Evolutionary conservation across 352 stramenopile genomes (phyloP), one percentile per base, ranked within the genome.

Genomic region (Globisporangium emineosum): DNA sequence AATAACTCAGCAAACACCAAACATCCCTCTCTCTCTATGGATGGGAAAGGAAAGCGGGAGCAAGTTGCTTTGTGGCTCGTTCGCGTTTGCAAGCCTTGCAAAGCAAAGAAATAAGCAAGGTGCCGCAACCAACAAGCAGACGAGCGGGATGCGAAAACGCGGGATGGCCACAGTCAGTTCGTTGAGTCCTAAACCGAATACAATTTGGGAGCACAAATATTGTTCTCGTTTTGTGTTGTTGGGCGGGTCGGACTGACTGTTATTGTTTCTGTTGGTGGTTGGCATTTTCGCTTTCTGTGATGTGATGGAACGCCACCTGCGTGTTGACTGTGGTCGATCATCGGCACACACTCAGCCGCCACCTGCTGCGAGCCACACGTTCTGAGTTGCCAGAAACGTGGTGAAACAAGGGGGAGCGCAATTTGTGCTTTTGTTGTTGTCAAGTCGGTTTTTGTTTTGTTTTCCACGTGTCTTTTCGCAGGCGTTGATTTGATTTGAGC

Each of bases 301-400:
- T 58, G 19, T n/a, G n/a, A 23, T 50, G 5, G 23, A 19, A 55
- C 23, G 4, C 7, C 21, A 25, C 49, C 19, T 15, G 21, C 52
- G 52, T 42, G 29, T 59, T 60, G 12, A 8, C n/a, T 32, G 40
- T 17, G 7, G 17, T 12, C 40, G 40, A 47, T 42, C 42, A 62
- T 62, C 42, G 13, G 27, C 27, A 23, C 57, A 54, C 57, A 62
- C 57, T 53, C 57, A 62, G 29, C 57, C 40, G 23, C 37, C 33
- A 35, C 13, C 23, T 10, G 7, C 35, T 51, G 55, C 8, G 30
- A 57, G 51, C 55, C 55, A 61, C 55, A 61, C 55, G 23, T 50
- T 47, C 54, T 47, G 54, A 50, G 54, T 35, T 23, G 17, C 33
- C 54, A 60, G 54, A 60, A 27, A 60, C 33, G 54, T 60, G 54